Evolutionary conservation across 495 filamentous ascomycete genomes (phyloP), one percentile per base, ranked within the genome.

Genomic region (Terfezia claveryi): DNA sequence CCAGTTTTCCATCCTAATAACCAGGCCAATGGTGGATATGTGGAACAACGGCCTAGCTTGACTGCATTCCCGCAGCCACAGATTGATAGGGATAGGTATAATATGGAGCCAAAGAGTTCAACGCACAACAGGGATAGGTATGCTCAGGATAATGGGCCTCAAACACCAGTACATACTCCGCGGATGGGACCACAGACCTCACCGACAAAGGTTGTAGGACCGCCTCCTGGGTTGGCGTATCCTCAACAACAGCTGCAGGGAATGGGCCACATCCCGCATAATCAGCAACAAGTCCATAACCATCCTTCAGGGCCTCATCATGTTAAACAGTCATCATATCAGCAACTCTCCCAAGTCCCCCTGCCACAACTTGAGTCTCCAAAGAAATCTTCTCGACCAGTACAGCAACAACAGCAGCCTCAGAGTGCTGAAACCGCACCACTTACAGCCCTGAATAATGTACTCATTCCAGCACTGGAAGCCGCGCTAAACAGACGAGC

Each of bases 381-480:
- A 17, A 59, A 56, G 14, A 55, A 52, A 37, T 56, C 60, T n/a
- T 60, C n/a, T 23, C 23, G 12, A 20, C 16, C 50, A 12, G 20
- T 49, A n/a, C 44, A 49, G 44, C 44, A 49, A 2, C 14, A 14
- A 14, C 14, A 49, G 14, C 44, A 49, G 20, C 14, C 14, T 20
- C 44, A 49, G 14, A 14, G 44, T 49, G 14, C 59, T 10, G 61
- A 62, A 37, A 56, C 61, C 10, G 60, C 61, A 8, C 60, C 62
- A 23, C 51, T 65, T 9, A 65, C 63, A 23, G 82, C 85, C 9
- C 74, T 93, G 0, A 80, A 78, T 63, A 77, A 83, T 56, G 87
- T 98, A 49, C 81, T 98, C 53, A 74, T 95, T 52, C 91, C 91
- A 2, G 92, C 91, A 7, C 76, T 98, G 7, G 81, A 87, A 65